Base-by-base conservation (phyloP, 1,139 yeast species). In the Yamadazyma sp. region DNA sequence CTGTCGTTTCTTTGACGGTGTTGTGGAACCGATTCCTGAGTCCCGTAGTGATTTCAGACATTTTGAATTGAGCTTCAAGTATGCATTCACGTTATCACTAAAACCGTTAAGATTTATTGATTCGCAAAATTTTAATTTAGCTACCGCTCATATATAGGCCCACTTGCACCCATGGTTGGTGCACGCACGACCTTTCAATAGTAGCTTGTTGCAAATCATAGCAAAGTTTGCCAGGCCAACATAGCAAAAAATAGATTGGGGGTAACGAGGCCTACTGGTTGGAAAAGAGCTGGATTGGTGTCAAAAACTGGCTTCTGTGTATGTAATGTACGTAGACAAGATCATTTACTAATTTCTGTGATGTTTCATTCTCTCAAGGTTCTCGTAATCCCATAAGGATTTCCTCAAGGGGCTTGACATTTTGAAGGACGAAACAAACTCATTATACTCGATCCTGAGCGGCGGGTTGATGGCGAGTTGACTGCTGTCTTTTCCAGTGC, bases 1-100 rank as follows among this genome's bases (percentile, higher is more conserved):
- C 82, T 3, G 78, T 61, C 0, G 73, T 50, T 7, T 31, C 37
- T 10, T 42, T 34, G 8, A 35, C 35, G 14, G 37, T 26, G 15
- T 32, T 28, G 7, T 37, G 38, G 17, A 48, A 43, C 38, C 55
- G 39, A 34, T 51, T 48, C 25, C 55, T 46, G 9, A 52, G 38
- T 5, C 42, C 43, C 7, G 47, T 36, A 10, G 45, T 46, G 5
- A 48, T 45, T 33, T 51, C 52, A 14, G 51, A 39, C 53, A 49
- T 49, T 16, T 7, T 38, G 16, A 31, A 8, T 11, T n/a, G 11
- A 5, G 9, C 5, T 12, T 26, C 16, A 26, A 12, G 7, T 12
- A 26, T 20, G 22, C 22, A 20, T 20, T 20, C 5, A 20, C 10
- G 9, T 10, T 10, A 10, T 7, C 24, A 22, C 24, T 7, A 22